These are phyloP conservation scores for Pichia sp. DNA, from an alignment of 1,139 yeast species.

Conservation along the genomic window DNA sequence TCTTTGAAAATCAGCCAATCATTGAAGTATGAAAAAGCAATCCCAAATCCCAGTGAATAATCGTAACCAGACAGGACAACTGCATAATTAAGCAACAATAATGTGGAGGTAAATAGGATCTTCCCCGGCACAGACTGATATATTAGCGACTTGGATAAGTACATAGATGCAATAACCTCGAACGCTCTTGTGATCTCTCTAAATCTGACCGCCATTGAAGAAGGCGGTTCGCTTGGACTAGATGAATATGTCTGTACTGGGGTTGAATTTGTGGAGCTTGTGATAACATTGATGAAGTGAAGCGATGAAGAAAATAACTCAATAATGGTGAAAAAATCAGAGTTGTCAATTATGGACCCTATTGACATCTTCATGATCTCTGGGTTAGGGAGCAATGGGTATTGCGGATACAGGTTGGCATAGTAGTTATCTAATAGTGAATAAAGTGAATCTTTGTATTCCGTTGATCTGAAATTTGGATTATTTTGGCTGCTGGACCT, in stretches of 20 bases:
- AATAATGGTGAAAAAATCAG: constrained; percentile 40
- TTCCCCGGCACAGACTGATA: constrained; percentile 32
- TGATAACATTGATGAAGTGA: constrained; percentile 42
- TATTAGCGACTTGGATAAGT: constrained; percentile 39
- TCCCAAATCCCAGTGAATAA: constrained; percentile 51
- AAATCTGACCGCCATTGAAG: constrained; percentile 24
- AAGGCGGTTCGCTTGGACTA: background rate
- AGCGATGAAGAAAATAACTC: constrained; percentile 51
- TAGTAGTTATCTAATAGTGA: constrained; percentile 39
- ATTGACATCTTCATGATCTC: constrained; percentile 12
- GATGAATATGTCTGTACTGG: background rate
- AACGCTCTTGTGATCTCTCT: constrained; percentile 36
- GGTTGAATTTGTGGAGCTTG: constrained; percentile 20
- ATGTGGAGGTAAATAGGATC: constrained; percentile 42
- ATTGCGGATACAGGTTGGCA: constrained; percentile 47
- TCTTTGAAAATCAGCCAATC: constrained; percentile 47
- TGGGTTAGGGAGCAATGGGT: constrained; percentile 53
- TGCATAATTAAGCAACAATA: constrained; percentile 52
- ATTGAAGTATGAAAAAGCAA: constrained; percentile 52
- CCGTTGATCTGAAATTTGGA: background rate
- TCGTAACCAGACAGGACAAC: constrained; percentile 55
- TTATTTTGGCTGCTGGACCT: background rate
- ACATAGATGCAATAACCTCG: constrained; percentile 40
- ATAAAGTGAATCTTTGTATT: constrained; percentile 1
- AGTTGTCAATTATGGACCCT: constrained; percentile 33